Base-by-base conservation (phyloP, 129 eudicot species). In the Cynara cardunculus region DNA sequence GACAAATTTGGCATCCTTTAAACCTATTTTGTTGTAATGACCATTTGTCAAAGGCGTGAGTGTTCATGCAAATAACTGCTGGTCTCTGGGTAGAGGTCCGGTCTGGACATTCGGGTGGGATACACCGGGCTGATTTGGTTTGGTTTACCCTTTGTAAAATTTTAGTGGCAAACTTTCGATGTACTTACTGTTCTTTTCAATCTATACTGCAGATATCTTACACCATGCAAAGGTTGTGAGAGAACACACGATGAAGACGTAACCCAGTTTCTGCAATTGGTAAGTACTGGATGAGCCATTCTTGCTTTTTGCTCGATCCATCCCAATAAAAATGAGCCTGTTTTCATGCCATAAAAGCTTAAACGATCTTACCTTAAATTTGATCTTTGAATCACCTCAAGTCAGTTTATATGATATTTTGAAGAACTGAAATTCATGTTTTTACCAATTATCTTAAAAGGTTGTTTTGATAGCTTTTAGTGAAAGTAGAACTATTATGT, bases 201-300 rank as follows among this genome's bases (percentile, higher is more conserved):
- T 82, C 35, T 26, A 56, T 78, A 59, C 31, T 81, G 71, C 84
- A 96, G 99, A 75, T 93, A 92, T 83, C 97, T 96, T 75, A 85
- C 87, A 61, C 93, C 86, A 30, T 74, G 89, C 31, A 88, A 86
- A 79, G 83, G 85, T 65, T 83, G 71, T 39, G 80, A 87, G 53
- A 32, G 79, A 21, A 91, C 90, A 77, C 87, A 81, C 31, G 75
- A 76, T 10, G 92, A 91, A 75, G 91, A 84, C 35, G 90, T 93
- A 61, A 66, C 87, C 49, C 84, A 88, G 73, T 96, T 96, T 85
- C 84, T 93, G 88, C 89, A 81, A 74, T 82, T 96, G 98, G 99
- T 93, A 81, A 85, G 93, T 85, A 32, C 21, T 67, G n/a, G 27
- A 3, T 0, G 65, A 19, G 32, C 11, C 24, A 10, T 14, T 75